Conservation (phyloP, 2,329 filamentous ascomycete genomes). For the Verticillium nonalfalfae region DNA sequence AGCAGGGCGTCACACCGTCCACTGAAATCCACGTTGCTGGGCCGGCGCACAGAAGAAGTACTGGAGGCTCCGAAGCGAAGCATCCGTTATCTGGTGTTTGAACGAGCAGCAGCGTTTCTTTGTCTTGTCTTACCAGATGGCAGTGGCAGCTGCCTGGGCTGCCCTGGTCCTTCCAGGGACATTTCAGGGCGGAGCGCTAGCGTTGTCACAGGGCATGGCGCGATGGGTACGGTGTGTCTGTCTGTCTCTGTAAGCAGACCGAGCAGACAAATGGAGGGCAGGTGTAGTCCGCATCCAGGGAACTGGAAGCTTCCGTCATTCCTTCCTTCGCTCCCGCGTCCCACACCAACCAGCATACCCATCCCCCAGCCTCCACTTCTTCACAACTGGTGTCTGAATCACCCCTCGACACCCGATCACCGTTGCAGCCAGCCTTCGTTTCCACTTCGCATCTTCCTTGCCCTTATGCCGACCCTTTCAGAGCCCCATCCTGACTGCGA, state of each 20-base stretch:
- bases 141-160: too few relatives aligned
- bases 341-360: not conserved
- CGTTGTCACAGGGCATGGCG: not conserved
- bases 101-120: too few relatives aligned
- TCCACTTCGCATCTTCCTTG: not conserved
- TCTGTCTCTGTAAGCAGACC: not conserved
- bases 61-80: too few relatives aligned
- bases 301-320: slow-evolving; percentile 11
- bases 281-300: not conserved
- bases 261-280: not conserved
- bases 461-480: not conserved
- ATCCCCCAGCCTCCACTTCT: slow-evolving; percentile 2
- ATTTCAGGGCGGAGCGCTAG: not conserved
- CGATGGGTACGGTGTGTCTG: not conserved
- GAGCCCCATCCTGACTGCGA: not conserved
- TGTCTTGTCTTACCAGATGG: too few relatives aligned
- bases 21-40: too few relatives aligned
- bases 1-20: too few relatives aligned
- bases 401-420: not conserved
- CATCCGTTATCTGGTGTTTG: too few relatives aligned
- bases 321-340: slow-evolving; percentile 5
- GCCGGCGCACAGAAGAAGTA: too few relatives aligned
- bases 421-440: not conserved
- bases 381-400: not conserved
- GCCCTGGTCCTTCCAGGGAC: too few relatives aligned